phyloP scores from a whole-genome alignment of 306 rosid species.

The Cicer bijugum region DNA sequence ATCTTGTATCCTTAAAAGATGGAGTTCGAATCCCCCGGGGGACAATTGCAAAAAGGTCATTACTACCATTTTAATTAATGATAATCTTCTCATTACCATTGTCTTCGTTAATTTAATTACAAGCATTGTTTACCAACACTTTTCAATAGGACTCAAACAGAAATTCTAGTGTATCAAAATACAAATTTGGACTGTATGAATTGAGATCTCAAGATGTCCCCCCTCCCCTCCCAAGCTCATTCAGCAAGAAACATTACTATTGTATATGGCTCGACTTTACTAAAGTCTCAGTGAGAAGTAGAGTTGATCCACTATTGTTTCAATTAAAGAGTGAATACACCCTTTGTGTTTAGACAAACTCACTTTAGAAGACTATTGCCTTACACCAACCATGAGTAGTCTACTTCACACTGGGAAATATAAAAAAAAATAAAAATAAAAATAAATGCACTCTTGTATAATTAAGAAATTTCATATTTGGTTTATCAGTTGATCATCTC shows the following conservation, averaged over 20 bases:
- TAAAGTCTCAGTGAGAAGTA: neutral
- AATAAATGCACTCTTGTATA: too few species aligned
- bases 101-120: neutral
- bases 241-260: neutral
- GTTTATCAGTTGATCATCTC: neutral
- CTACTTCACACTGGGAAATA: constrained; percentile 27
- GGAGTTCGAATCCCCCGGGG: too few species aligned
- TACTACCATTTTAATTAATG: too few species aligned
- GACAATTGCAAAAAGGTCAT: too few species aligned
- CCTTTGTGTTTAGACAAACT: neutral
- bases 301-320: neutral
- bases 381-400: constrained; percentile 11
- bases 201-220: neutral
- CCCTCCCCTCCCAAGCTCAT: neutral
- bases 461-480: neutral
- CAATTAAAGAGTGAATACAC: neutral
- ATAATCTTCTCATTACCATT: neutral
- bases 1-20: too few species aligned
- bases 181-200: neutral
- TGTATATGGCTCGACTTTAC: neutral
- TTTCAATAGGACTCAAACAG: neutral
- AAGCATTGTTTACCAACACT: neutral
- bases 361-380: constrained; percentile 2
- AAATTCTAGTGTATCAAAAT: neutral
- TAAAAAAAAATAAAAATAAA: too few species aligned